Evolutionary conservation across 31 red algal species (phyloP).

Genomic region (Odonthalia washingtoniensis): DNA sequence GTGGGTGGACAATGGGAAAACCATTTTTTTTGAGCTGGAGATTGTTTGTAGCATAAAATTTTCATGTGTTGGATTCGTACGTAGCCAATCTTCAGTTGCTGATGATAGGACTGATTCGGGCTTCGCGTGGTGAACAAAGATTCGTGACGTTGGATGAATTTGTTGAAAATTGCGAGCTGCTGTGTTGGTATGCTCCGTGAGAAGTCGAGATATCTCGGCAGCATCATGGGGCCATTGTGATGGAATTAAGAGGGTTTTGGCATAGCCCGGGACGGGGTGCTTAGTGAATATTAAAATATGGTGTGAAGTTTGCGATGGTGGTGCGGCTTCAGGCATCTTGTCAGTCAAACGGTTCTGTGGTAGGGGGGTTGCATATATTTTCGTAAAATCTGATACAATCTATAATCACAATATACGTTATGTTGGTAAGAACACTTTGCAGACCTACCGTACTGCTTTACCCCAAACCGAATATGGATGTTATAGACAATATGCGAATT

Average conservation of each 20-base stretch:
- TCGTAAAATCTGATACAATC: too few species aligned
- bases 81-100: constrained; percentile 2
- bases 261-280: constrained; percentile 77
- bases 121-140: constrained; percentile 54
- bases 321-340: too few species aligned
- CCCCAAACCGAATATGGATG: too few species aligned
- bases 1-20: constrained; percentile 48
- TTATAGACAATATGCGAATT: too few species aligned
- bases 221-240: constrained; percentile 66
- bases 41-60: constrained; percentile 39
- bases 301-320: too few species aligned
- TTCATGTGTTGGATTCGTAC: constrained; percentile 21
- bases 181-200: constrained; percentile 63
- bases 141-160: neutral
- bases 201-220: constrained; percentile 64
- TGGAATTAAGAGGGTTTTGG: constrained; percentile 89
- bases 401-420: too few species aligned
- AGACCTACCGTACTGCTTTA: too few species aligned
- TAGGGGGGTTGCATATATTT: too few species aligned
- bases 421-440: too few species aligned
- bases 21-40: constrained; percentile 61
- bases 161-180: constrained; percentile 43
- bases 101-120: constrained; percentile 8
- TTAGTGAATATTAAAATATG: constrained; percentile 91
- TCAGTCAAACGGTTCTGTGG: too few species aligned